Percentiles rank a stretch among this genome's conserved stretches.
Conservation (phyloP, 2,329 filamentous ascomycete species). For the Westerdykella ornata region DNA sequence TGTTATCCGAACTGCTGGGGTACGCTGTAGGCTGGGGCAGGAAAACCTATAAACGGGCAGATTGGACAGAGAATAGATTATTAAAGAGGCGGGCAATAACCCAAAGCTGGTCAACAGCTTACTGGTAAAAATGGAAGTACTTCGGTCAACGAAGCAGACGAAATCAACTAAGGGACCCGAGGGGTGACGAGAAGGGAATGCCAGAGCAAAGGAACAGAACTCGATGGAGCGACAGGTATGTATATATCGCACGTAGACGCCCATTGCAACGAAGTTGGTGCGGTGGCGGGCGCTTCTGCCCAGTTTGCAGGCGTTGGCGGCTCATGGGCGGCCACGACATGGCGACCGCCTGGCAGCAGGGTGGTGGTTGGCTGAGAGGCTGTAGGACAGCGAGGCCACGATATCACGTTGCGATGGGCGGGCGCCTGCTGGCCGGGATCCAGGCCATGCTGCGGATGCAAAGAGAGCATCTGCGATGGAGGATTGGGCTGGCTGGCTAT, state of each 20-base stretch:
- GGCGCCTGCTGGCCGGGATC: slow-evolving; percentile 11
- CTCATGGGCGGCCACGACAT: slow-evolving; percentile 33
- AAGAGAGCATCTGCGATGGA: slow-evolving; percentile 12
- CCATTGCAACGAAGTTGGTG: slow-evolving; percentile 6
- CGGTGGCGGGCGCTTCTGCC: slow-evolving; percentile 18
- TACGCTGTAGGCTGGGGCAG: slow-evolving; percentile 7
- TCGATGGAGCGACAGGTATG: slow-evolving; percentile 29
- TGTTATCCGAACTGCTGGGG: slow-evolving; percentile 22
- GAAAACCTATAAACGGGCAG: slow-evolving; percentile 15
- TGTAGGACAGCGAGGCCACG: slow-evolving; percentile 10
- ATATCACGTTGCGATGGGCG: slow-evolving; percentile 17
- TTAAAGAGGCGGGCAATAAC: slow-evolving; percentile 31
- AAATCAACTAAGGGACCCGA: slow-evolving; percentile 20
- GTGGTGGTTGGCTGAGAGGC: slow-evolving; percentile 24
- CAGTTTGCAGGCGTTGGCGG: slow-evolving; percentile 21
- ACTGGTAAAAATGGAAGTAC: slow-evolving; percentile 30
- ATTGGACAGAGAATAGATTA: slow-evolving; percentile 15
- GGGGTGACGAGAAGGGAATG: slow-evolving; percentile 32
- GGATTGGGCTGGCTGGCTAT: slow-evolving; percentile 20
- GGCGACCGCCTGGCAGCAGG: slow-evolving; percentile 12
- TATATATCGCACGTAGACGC: slow-evolving; percentile 35
- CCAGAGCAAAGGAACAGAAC: slow-evolving; percentile 17
- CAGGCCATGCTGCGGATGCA: slow-evolving; percentile 3
- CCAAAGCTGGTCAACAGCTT: slow-evolving; percentile 42
- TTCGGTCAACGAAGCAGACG: slow-evolving; percentile 43